Evolutionary conservation across 208 protist species (phyloP).

Genomic region (Crithidia thermophila): DNA sequence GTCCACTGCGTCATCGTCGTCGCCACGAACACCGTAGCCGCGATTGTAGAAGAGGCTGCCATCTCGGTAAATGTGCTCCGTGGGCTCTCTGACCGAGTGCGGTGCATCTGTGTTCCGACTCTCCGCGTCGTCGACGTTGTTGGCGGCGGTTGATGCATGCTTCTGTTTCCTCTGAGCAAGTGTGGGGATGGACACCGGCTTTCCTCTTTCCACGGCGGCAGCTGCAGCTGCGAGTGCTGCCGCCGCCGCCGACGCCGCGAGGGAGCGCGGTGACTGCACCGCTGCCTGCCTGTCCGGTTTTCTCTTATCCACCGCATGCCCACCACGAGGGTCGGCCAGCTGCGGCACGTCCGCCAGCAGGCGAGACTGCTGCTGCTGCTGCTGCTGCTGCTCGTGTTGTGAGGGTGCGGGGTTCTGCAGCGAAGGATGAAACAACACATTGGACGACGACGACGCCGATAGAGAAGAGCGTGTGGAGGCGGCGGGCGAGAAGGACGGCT

Average conservation of each 20-base stretch:
- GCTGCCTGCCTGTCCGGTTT: not conserved
- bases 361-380: not conserved
- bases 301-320: too few species aligned
- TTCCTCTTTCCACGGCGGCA: too few species aligned
- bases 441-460: slow-evolving; percentile 7
- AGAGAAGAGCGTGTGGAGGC: not conserved
- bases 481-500: slow-evolving; percentile 8
- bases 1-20: not conserved
- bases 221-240: slow-evolving; percentile 14
- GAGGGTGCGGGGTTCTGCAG: too few species aligned
- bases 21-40: not conserved
- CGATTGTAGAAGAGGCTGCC: slow-evolving; percentile 4
- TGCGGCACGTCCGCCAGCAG: too few species aligned
- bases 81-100: too few species aligned
- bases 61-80: not conserved
- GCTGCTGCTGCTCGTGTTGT: not conserved
- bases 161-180: too few species aligned
- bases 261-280: slow-evolving; percentile 10
- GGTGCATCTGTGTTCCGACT: too few species aligned
- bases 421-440: too few species aligned
- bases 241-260: slow-evolving; percentile 8
- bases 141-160: too few species aligned
- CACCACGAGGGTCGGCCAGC: too few species aligned
- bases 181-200: too few species aligned
- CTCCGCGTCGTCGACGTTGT: too few species aligned